Base-by-base conservation (phyloP, 495 filamentous ascomycete species). In the Bombardia bombarda region DNA sequence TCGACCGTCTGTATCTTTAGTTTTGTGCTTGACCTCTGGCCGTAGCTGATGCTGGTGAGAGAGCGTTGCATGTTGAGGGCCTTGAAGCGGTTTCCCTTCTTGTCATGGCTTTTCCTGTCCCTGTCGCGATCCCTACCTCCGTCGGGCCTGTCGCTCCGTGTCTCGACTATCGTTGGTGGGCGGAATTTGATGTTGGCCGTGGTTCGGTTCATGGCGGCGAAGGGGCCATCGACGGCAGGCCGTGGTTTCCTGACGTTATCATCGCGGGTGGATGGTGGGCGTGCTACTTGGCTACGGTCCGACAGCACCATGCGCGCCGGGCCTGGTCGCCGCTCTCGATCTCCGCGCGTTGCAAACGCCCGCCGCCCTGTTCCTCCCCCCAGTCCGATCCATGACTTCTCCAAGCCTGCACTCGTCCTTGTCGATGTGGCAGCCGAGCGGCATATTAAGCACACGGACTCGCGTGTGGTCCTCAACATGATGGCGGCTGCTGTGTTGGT, bases 61-160 rank as follows among this genome's bases (percentile, higher is more conserved):
- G 84, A 69, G 33, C 82, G 80, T 59, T 92, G 89, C 92, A 98
- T 98, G 66, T 92, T 97, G 63, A 98, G 69, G 7, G 92, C 90
- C 59, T 93, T 89, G 58, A 71, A 72, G 17, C 62, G 55, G 46
- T 67, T 57, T 45, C 65, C 62, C 55, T 74, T 54, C 47, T 25
- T 45, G 60, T 42, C 46, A 36, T 46, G 25, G 61, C 60, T 38
- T 58, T 43, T 54, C 53, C 26, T 52, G 19, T 44, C 49, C 30
- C 46, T 51, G 38, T 34, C 47, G 20, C 45, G 45, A 41, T 20
- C 49, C 49, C 32, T 63, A 51, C 41, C 52, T 49, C 22, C 54
- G n/a, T 20, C 45, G 26, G 18, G 26, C 26, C 19, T 41, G 40
- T 40, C 42, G 43, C 7, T 38, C 36, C 23, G 26, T 13, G 7